Conservation (phyloP, 495 filamentous ascomycete species). For the Penicillium longicatenatum region DNA sequence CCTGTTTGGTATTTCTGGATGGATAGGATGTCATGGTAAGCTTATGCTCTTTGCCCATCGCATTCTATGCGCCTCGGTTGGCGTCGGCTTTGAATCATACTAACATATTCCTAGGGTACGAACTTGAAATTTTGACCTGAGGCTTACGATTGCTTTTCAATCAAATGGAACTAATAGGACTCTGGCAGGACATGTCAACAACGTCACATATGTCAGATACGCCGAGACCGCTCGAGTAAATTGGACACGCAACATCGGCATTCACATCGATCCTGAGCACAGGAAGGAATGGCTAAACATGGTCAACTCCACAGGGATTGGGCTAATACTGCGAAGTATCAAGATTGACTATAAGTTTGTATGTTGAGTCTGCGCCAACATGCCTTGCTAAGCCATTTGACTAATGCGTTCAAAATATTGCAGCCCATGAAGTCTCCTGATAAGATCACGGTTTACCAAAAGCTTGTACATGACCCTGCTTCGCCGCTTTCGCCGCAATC, state of each 20-base stretch:
- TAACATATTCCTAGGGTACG: constrained; percentile 30
- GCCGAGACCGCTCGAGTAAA: constrained; percentile 84
- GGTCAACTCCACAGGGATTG: constrained; percentile 63
- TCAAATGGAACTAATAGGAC: neutral
- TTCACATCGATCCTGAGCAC: constrained; percentile 66
- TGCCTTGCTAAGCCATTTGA: constrained; percentile 9
- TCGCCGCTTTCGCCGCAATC: constrained; percentile 38
- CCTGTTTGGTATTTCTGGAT: neutral
- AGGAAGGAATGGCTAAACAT: constrained; percentile 70
- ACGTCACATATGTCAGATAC: constrained; percentile 80
- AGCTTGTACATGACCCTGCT: constrained; percentile 60
- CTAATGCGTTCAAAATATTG: neutral
- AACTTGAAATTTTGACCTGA: neutral
- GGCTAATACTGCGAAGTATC: constrained; percentile 80
- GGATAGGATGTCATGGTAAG: constrained; percentile 62
- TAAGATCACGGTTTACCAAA: constrained; percentile 85
- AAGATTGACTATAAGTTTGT: constrained; percentile 93
- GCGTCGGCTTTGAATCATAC: constrained; percentile 2
- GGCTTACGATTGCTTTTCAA: neutral
- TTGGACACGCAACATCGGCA: constrained; percentile 77
- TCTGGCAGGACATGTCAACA: constrained; percentile 79
- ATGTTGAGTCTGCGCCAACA: constrained; percentile 25
- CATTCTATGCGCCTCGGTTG: neutral
- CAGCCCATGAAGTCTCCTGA: constrained; percentile 91
- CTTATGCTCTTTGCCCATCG: neutral